Evolutionary conservation across 1,284 basidiomycete species (phyloP).

Genomic region (Hemileia vastatrix): DNA sequence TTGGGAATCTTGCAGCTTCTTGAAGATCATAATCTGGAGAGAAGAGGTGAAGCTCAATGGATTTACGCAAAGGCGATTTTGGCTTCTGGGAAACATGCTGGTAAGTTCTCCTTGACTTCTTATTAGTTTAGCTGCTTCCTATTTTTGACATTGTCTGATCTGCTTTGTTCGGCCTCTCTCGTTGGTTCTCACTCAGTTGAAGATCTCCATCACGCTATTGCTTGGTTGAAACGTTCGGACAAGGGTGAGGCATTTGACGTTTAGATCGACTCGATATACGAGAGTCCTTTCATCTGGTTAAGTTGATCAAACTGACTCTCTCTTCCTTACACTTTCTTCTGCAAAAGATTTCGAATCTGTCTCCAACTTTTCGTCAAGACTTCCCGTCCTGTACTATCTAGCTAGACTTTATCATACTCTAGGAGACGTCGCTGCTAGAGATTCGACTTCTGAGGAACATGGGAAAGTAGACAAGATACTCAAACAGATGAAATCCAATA

Average conservation of each 20-base stretch:
- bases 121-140: not conserved
- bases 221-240: no score
- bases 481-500: not conserved
- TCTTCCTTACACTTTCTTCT: not conserved
- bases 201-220: no score
- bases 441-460: slow-evolving; percentile 5
- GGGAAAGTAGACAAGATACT: slow-evolving; percentile 9
- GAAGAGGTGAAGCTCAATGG: not conserved
- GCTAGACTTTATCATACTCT: slow-evolving; percentile 27
- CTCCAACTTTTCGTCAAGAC: not conserved
- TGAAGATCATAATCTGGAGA: not conserved
- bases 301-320: no score
- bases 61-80: not conserved
- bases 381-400: slow-evolving; percentile 29
- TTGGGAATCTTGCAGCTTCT: not conserved
- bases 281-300: no score
- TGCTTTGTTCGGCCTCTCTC: no score
- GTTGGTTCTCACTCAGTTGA: no score
- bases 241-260: no score
- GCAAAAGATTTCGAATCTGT: not conserved
- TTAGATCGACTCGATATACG: no score
- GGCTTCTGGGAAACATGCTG: not conserved
- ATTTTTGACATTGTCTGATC: no score
- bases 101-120: not conserved
- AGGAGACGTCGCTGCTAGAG: slow-evolving; percentile 6